Conservation (phyloP, 2,329 filamentous ascomycete genomes). For the Fusarium armeniacum region DNA sequence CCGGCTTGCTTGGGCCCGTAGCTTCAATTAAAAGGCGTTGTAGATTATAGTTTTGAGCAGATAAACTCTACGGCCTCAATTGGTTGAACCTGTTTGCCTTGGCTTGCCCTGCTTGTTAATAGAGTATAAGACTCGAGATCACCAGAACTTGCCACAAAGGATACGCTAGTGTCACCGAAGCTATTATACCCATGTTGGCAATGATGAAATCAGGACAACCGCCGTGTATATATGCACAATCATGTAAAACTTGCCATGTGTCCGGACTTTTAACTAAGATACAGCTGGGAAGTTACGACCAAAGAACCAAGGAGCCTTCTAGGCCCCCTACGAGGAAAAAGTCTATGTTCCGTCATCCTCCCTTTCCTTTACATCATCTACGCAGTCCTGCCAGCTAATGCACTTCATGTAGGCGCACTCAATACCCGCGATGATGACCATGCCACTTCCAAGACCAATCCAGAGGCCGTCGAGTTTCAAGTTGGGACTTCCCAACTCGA, state of each 20-base stretch:
- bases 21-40: too few species aligned
- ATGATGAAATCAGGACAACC: background rate
- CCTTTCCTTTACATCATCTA: constrained; percentile 43
- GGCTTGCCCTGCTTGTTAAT: too few species aligned
- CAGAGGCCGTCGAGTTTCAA: constrained; percentile 48
- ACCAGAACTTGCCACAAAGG: constrained; percentile 26
- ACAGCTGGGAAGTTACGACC: background rate
- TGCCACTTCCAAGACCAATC: constrained; percentile 46
- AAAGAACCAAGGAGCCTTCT: background rate
- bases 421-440: constrained; percentile 44
- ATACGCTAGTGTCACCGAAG: constrained; percentile 33
- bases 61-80: too few species aligned
- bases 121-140: constrained; percentile 17
- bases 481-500: constrained; percentile 35
- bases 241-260: background rate
- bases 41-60: too few species aligned
- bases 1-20: too few species aligned
- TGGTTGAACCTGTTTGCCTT: too few species aligned
- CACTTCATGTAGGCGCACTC: constrained; percentile 47
- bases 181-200: constrained; percentile 1
- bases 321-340: background rate
- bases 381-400: constrained; percentile 46
- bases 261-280: background rate
- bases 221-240: background rate
- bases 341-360: constrained; percentile 38